Evolutionary conservation across 2,329 filamentous ascomycete species (phyloP), one percentile per base, ranked within the genome.

Genomic region (Neoscytalidium dimidiatum): DNA sequence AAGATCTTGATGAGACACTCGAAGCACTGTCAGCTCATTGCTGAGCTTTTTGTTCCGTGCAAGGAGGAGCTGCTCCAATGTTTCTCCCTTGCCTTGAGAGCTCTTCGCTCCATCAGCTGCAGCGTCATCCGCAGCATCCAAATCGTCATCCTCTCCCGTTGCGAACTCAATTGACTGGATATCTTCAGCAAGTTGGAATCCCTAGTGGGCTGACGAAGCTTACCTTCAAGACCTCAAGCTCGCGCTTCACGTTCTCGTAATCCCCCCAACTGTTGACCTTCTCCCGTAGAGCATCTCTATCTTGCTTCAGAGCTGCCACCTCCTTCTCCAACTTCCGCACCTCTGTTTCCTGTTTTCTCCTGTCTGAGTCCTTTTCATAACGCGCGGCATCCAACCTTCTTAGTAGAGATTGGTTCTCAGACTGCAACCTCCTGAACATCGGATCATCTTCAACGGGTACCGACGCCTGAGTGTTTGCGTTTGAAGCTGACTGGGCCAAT

Each of bases 31-130:
- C 68, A 98, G 85, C 76, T 99, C 95, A 72, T 97, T 94, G 70
- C 90, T 90, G 41, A 99, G 84, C 80, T 98, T 99, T 82, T 98
- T 99, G 82, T 99, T 99, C 51, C 95, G 88, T 9, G 92, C 90
- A 61, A 99, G 82, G 5, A 99, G 83, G 29, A 99, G 86, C 78
- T 97, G 94, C 78, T 99, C 95, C 9, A 99, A 80, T 1, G 90
- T 93, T 71, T 96, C 92, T 48, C 90, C 88, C 70, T 90, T 91
- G 56, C 81, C 80, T 73, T 88, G 75, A 2, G 81, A 71, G 2
- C 85, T 85, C 70, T 88, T 87, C 74, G 23, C 73, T 72, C 43
- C 74, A 74, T 19, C 31, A 73, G 74, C 4, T 72, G 73, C 70
- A 52, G 75, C 65, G 29, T 75, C 72, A 3, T 76, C 77, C 3